Evolutionary conservation across 1,284 basidiomycete species (phyloP).

Genomic region (Athelia sp.): DNA sequence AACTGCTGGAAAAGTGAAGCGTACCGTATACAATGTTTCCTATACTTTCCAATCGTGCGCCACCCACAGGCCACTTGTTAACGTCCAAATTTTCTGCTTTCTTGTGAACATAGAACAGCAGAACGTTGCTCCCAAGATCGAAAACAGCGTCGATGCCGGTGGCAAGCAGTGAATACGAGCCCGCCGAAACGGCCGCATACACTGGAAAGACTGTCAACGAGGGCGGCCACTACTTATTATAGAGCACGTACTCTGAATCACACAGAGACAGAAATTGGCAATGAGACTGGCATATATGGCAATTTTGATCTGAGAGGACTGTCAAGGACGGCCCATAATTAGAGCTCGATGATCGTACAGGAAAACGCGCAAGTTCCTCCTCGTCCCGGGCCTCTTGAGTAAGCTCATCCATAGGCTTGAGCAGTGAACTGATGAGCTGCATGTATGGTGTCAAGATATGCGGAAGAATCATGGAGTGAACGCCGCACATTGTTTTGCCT

Average conservation of each 20-base stretch:
- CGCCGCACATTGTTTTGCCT: constrained; percentile 75
- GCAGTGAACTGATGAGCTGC: constrained; percentile 75
- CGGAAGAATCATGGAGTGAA: constrained; percentile 2
- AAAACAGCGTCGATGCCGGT: constrained; percentile 89
- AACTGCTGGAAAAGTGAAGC: constrained; percentile 18
- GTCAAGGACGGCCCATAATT: constrained; percentile 11
- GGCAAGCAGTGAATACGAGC: constrained; percentile 85
- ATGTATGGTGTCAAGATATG: constrained; percentile 7
- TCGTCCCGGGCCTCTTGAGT: constrained; percentile 67
- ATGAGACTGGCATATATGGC: constrained; percentile 82
- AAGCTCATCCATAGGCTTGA: constrained; percentile 88
- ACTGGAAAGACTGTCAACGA: constrained; percentile 35
- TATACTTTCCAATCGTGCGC: constrained; percentile 86
- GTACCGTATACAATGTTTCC: constrained; percentile 86
- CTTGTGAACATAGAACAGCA: constrained; percentile 80
- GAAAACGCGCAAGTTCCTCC: constrained; percentile 57
- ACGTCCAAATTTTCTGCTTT: constrained; percentile 70
- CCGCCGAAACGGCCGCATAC: constrained; percentile 82
- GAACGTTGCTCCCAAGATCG: constrained; percentile 86
- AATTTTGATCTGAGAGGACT: constrained; percentile 65
- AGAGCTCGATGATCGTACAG: constrained; percentile 38
- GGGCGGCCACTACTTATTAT: neutral
- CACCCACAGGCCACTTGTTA: constrained; percentile 90
- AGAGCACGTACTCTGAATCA: constrained; percentile 54
- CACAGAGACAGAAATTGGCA: constrained; percentile 69